phyloP scores from a whole-genome alignment of 306 rosid species.

The Betula pendula region DNA sequence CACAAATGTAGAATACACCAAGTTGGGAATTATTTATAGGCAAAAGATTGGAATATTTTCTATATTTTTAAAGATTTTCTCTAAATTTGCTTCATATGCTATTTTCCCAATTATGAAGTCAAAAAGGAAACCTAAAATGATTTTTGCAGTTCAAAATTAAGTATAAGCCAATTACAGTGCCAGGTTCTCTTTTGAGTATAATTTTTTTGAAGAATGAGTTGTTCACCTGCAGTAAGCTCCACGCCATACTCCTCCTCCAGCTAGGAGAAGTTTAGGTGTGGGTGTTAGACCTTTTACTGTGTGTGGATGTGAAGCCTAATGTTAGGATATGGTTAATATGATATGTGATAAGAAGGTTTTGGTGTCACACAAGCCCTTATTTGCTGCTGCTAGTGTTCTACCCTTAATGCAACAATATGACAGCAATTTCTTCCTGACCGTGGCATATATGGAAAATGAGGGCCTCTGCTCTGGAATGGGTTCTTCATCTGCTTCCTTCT shows the following conservation, averaged over 20 bases:
- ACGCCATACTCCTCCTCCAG: background rate
- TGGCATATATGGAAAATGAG: background rate
- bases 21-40: background rate
- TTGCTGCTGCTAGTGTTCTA: background rate
- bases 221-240: background rate
- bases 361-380: background rate
- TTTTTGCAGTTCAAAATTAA: background rate
- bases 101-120: background rate
- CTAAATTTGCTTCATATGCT: background rate
- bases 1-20: background rate
- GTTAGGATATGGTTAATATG: background rate
- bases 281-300: background rate
- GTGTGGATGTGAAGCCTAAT: background rate
- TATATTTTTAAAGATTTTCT: background rate
- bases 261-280: background rate
- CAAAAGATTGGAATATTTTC: background rate
- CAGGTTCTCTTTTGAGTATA: background rate
- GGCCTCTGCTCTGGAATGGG: background rate
- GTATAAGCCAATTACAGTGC: background rate
- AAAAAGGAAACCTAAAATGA: background rate
- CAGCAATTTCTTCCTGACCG: background rate
- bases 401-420: background rate
- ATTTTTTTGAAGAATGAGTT: background rate
- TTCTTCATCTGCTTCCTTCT: background rate
- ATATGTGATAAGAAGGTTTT: background rate